Evolutionary conservation across 2,329 filamentous ascomycete genomes (phyloP), one percentile per base, ranked within the genome.

Genomic region (Exophiala lecanii-corni): DNA sequence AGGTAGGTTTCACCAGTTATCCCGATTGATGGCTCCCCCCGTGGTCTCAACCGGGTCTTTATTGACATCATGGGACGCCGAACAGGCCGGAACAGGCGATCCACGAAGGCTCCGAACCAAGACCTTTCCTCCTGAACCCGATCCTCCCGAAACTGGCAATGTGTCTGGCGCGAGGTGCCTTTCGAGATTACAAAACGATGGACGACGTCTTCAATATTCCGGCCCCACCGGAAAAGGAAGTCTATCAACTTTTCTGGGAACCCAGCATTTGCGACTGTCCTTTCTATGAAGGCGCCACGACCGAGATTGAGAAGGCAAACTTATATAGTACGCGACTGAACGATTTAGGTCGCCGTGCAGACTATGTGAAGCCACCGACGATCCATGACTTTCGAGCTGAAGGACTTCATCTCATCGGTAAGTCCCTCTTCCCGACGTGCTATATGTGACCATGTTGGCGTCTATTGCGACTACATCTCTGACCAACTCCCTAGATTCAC

Each of bases 341-440:
- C n/a, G 19, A 33, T 47, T 39, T 42, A 39, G 39, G 44, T 34
- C 34, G 18, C 32, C 28, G 35, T 39, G 33, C 35, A 3, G 28
- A 35, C 28, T 43, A 47, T 39, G 9, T 36, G 19, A 47, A 47
- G 28, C 39, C 28, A n/a, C 39, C 34, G 5, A 43, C 35, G 12
- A 35, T 28, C 26, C 26, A 47, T 47, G 28, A 47, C 44, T 43
- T 47, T 36, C 16, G 39, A 43, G 44, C 43, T 41, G 13, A 45
- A 45, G 43, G 33, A 12, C 43, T 45, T 36, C 13, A 45, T 33
- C 18, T 31, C 4, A 45, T 45, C 13, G 33, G 32, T 45, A 12
- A 2, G 38, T 45, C 19, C 32, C 33, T 26, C n/a, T 39, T 35
- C 36, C 19, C 15, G 23, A 16, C 21, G 20, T 30, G n/a, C 25